Evolutionary conservation across 2,329 filamentous ascomycete species (phyloP), one percentile per base, ranked within the genome.

Genomic region (Corinectria fuckeliana): DNA sequence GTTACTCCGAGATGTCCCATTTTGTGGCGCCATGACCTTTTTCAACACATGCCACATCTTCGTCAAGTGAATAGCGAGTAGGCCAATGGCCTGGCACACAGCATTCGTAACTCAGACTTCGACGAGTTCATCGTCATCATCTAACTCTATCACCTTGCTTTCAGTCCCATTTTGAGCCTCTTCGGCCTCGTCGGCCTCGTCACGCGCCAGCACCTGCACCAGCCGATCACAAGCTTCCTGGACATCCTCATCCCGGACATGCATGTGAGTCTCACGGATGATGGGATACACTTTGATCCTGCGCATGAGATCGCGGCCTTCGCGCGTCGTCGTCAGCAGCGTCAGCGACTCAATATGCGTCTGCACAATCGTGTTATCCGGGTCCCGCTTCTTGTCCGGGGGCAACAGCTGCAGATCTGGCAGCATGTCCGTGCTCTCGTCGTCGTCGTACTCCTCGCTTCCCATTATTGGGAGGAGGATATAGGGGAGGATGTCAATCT

Each of bases 261-360:
- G 85, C 62, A 89, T 70, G 80, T 99, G 95, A 28, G 91, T 89
- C 76, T 98, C 95, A 50, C 95, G 84, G 18, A 98, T 81, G 45
- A 98, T 88, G 0, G 93, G 92, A 75, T 99, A 99, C 1, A 97
- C 91, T 69, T 92, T 91, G 44, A 94, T 81, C 16, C 83, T 79
- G 16, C 93, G 84, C 82, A 98, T 81, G 54, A 85, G 78, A 6
- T 96, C 90, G 60, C 94, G 85, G 2, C 90, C 92, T 67, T 88
- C 82, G 6, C 86, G 82, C 7, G 91, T 94, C 5, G 91, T 93
- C 0, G 91, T 93, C 58, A 99, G 77, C 16, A 99, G 78, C 56
- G 93, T 84, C 54, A 99, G 75, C 1, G 93, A 97, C 78, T 99
- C 95, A 18, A 99, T 77, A 74, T 98, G 93, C 3, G 91, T 95